Evolutionary conservation across 495 filamentous ascomycete species (phyloP).

Genomic region (Daldinia childiae): DNA sequence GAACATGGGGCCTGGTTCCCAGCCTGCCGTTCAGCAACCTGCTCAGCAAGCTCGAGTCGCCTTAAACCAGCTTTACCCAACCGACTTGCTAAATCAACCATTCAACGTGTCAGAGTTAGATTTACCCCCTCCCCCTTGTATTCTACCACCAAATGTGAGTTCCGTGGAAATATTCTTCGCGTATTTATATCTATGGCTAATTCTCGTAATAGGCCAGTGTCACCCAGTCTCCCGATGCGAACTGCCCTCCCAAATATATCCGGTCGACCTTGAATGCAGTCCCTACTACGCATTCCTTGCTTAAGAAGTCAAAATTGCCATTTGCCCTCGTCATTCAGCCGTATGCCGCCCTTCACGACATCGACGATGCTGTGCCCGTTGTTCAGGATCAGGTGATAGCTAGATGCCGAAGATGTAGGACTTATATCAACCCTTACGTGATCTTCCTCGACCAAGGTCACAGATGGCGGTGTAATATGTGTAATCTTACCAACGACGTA

Average conservation of each 20-base stretch:
- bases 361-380: constrained; percentile 88
- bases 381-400: constrained; percentile 98
- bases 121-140: constrained; percentile 88
- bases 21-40: constrained; percentile 62
- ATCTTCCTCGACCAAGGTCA: constrained; percentile 97
- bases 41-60: constrained; percentile 63
- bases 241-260: constrained; percentile 93
- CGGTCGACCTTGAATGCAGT: constrained; percentile 94
- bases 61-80: constrained; percentile 90
- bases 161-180: not conserved
- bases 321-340: constrained; percentile 97
- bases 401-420: constrained; percentile 90
- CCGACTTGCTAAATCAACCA: constrained; percentile 88
- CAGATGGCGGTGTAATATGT: constrained; percentile 99
- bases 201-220: constrained; percentile 73
- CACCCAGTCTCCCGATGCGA: constrained; percentile 89
- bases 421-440: constrained; percentile 97
- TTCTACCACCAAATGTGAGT: constrained; percentile 90
- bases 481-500: constrained; percentile 97
- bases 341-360: constrained; percentile 90
- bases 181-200: constrained; percentile 22
- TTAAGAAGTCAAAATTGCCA: constrained; percentile 95
- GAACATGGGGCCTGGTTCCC: constrained; percentile 69
- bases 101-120: constrained; percentile 94
- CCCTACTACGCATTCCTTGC: constrained; percentile 86